phyloP scores from a whole-genome alignment of 345 rosid species.

The Hibiscus trionum region DNA sequence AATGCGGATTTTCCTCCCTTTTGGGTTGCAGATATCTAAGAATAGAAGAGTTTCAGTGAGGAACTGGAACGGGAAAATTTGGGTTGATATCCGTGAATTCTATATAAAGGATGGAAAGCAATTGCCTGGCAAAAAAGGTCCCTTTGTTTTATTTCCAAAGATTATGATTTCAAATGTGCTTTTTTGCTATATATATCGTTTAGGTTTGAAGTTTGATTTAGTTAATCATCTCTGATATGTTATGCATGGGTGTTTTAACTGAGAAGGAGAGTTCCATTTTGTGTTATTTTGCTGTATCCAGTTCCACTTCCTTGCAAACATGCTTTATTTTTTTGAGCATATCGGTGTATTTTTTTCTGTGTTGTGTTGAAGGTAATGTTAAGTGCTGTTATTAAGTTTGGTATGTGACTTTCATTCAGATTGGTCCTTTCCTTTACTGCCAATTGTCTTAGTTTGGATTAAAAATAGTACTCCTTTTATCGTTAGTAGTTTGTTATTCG shows the following conservation, averaged over 20 bases:
- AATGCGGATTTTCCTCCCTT: not conserved
- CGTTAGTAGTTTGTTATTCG: not conserved
- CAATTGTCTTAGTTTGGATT: not conserved
- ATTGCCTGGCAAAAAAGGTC: conserved; percentile 87
- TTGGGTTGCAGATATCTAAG: conserved; percentile 53
- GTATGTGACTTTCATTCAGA: not conserved
- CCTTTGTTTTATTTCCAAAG: not conserved
- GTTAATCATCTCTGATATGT: not conserved
- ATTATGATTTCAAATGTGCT: not conserved
- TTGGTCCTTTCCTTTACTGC: not conserved
- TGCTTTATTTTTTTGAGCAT: not conserved
- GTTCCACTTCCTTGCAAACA: not conserved
- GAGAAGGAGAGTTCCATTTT: not conserved
- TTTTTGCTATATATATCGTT: not conserved
- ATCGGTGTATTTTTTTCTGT: not conserved
- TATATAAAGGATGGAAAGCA: conserved; percentile 76
- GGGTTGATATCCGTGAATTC: conserved; percentile 93
- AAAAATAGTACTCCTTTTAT: not conserved
- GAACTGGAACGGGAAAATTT: conserved; percentile 70
- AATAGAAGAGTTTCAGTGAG: conserved; percentile 78
- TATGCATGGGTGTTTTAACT: not conserved
- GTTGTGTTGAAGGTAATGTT: not conserved
- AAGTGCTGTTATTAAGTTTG: not conserved
- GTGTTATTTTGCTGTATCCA: not conserved
- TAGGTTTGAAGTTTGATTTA: not conserved